Conservation (phyloP, 148 eudicot species). For the Amaranthus cruentus region DNA sequence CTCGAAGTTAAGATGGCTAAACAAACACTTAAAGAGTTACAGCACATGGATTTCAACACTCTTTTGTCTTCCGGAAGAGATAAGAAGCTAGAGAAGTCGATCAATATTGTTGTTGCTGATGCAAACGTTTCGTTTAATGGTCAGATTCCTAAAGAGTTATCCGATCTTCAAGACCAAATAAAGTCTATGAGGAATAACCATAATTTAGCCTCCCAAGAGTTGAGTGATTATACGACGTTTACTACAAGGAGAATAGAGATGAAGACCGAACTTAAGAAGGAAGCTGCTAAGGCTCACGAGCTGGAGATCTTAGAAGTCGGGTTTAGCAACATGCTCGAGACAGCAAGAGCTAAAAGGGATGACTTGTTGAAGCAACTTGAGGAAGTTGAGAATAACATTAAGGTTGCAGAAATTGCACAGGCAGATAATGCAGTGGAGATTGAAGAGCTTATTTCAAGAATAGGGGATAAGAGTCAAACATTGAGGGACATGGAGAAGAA, state of each 20-base stretch:
- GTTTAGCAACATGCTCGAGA: constrained; percentile 13
- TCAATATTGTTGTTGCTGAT: constrained; percentile 23
- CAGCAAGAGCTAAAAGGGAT: constrained; percentile 30
- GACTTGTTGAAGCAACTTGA: constrained; percentile 31
- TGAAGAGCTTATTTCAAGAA: constrained; percentile 27
- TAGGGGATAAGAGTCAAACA: constrained; percentile 28
- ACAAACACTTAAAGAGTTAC: constrained; percentile 32
- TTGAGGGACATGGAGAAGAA: constrained; percentile 34
- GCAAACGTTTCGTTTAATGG: constrained; percentile 6
- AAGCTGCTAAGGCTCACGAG: constrained; percentile 34
- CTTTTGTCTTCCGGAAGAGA: constrained; percentile 23
- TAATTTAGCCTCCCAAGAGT: constrained; percentile 23
- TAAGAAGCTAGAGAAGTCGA: constrained; percentile 28
- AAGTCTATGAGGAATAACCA: constrained; percentile 23
- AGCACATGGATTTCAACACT: constrained; percentile 16
- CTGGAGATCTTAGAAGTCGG: constrained; percentile 36
- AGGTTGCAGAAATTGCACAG: constrained; percentile 21
- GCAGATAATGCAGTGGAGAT: constrained; percentile 25
- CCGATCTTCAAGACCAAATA: constrained; percentile 14
- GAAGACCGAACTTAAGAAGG: constrained; percentile 31
- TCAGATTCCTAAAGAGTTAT: constrained; percentile 7
- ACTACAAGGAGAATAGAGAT: constrained; percentile 12
- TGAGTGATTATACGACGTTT: constrained; percentile 22
- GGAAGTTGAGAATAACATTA: constrained; percentile 30
- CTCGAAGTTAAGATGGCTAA: constrained; percentile 42